Percentiles rank a stretch among this genome's conserved stretches.
Conservation (phyloP, 306 rosid genomes). For the Spatholobus suberectus region DNA sequence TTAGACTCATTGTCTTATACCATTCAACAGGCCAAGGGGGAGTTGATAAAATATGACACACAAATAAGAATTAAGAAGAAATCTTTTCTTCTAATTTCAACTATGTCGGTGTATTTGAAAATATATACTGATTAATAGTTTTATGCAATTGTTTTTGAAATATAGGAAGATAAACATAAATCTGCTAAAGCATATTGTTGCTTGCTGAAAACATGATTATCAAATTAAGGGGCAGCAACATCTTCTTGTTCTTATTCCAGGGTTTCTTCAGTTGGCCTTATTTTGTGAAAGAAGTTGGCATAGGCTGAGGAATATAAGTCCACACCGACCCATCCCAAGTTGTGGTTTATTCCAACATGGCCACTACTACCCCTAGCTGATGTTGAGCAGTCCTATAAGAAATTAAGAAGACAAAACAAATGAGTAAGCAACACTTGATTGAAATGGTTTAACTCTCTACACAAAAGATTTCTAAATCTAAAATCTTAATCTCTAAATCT, state of each 20-base stretch:
- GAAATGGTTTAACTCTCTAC: constrained; percentile 2
- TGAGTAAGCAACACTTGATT: not conserved
- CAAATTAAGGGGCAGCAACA: too few relatives aligned
- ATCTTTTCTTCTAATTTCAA: too few relatives aligned
- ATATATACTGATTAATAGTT: too few relatives aligned
- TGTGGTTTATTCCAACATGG: constrained; percentile 51
- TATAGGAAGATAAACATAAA: too few relatives aligned
- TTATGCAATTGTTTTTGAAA: too few relatives aligned
- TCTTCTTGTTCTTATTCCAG: constrained; percentile 42
- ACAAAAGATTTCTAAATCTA: not conserved
- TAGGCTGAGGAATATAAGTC: constrained; percentile 71
- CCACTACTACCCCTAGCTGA: constrained; percentile 64
- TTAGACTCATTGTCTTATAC: too few relatives aligned
- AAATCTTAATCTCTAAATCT: not conserved
- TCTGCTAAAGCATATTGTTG: too few relatives aligned
- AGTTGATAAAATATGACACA: too few relatives aligned
- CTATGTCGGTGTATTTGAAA: too few relatives aligned
- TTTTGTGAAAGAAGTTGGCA: constrained; percentile 59
- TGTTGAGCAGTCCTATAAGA: constrained; percentile 71
- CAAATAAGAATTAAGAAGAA: too few relatives aligned
- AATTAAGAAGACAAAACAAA: not conserved
- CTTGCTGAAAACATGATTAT: too few relatives aligned
- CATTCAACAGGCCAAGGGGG: too few relatives aligned
- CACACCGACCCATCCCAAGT: constrained; percentile 69
- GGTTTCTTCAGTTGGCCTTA: constrained; percentile 49